phyloP scores from a whole-genome alignment of 176 grass and related monocot species.

The Miscanthus lutarioriparius region DNA sequence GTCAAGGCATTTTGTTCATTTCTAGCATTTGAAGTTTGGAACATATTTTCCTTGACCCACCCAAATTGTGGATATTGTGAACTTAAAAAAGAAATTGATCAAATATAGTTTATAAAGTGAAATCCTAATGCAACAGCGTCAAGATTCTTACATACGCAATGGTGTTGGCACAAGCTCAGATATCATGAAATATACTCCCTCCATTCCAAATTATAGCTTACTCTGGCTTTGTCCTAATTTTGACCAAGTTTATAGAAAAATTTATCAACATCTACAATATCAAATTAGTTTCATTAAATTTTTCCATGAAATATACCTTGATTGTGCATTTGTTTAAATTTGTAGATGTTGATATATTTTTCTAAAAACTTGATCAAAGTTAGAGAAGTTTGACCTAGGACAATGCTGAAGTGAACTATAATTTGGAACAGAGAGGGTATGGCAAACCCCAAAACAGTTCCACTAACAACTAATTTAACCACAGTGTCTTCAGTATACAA shows the following conservation, averaged over 20 bases:
- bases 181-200: neutral
- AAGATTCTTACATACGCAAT: neutral
- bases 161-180: neutral
- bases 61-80: constrained; percentile 7
- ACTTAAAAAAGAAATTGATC: constrained; percentile 20
- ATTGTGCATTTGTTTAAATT: neutral
- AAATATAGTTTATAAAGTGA: constrained; percentile 22
- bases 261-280: neutral
- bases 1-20: constrained; percentile 6
- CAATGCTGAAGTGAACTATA: neutral
- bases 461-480: constrained; percentile 11
- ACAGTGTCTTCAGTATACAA: constrained; percentile 8
- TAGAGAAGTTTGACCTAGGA: neutral
- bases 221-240: neutral
- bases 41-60: neutral
- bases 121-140: constrained; percentile 7
- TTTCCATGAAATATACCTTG: neutral
- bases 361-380: neutral
- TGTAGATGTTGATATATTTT: neutral
- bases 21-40: constrained; percentile 4
- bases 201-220: neutral
- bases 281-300: neutral
- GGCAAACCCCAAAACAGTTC: neutral
- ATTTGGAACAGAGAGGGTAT: neutral
- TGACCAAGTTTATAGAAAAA: neutral